A percentile compares a stretch with the other conserved stretches of the same genome.
Conservation (phyloP, 208 protist genomes). For the Herpetomonas samuelpessoai region DNA sequence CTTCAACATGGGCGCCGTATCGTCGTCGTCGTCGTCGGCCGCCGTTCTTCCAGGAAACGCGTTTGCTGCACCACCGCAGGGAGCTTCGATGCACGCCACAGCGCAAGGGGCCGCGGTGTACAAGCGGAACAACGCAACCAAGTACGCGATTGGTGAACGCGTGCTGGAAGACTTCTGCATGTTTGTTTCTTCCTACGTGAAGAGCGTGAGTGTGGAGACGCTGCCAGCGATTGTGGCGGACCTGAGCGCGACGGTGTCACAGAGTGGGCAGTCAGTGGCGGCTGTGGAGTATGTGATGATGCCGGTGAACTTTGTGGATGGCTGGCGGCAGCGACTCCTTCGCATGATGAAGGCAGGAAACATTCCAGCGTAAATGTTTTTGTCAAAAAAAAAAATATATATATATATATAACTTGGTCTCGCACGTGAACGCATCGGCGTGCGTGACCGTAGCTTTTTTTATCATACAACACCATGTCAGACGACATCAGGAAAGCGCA, state of each 20-base stretch:
- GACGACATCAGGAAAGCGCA: neutral
- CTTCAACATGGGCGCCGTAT: too few species aligned
- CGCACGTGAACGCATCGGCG: too few species aligned
- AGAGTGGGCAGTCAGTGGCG: neutral
- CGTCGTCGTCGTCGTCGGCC: too few species aligned
- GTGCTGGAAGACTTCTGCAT: constrained; percentile 73
- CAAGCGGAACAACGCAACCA: constrained; percentile 50
- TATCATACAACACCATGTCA: constrained; percentile 3
- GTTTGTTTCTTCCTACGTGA: constrained; percentile 67
- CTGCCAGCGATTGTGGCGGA: too few species aligned
- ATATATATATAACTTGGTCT: constrained; percentile 12
- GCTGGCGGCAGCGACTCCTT: constrained; percentile 48
- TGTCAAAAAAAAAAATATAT: constrained; percentile 25
- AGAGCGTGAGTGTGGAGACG: constrained; percentile 16
- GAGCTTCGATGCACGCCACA: too few species aligned
- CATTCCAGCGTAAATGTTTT: too few species aligned
- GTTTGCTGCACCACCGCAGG: too few species aligned
- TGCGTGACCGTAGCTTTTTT: too few species aligned
- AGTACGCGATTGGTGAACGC: constrained; percentile 54
- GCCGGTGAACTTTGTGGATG: constrained; percentile 67
- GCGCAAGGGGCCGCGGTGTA: neutral
- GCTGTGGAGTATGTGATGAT: constrained; percentile 64
- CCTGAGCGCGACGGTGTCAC: too few species aligned
- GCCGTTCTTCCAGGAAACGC: too few species aligned
- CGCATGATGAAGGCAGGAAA: constrained; percentile 59